Evolutionary conservation across 257 asterid species (phyloP).

Genomic region (Salvia rosmarinus): DNA sequence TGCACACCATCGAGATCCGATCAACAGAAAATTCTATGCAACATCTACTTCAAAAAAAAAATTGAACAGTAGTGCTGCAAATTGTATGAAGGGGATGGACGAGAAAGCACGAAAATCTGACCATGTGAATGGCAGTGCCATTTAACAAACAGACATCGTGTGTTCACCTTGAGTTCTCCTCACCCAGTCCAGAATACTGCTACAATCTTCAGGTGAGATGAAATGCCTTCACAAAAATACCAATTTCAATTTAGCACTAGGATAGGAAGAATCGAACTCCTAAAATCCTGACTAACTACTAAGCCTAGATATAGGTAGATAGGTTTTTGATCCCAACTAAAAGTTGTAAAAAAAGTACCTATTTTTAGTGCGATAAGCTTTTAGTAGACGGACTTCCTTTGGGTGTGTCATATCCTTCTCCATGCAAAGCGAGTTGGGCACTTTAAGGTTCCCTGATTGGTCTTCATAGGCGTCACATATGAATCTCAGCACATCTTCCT

Average conservation of each 20-base stretch:
- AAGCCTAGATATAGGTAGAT: not conserved
- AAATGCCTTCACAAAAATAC: constrained; percentile 62
- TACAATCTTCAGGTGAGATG: constrained; percentile 59
- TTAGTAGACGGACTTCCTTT: constrained; percentile 54
- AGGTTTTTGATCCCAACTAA: not conserved
- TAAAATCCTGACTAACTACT: not conserved
- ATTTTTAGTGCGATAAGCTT: constrained; percentile 73
- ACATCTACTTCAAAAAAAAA: not conserved
- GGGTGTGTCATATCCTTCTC: constrained; percentile 58
- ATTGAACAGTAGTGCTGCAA: not conserved
- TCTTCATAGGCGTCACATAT: constrained; percentile 65
- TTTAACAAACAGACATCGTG: constrained; percentile 32
- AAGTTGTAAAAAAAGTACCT: constrained; percentile 44
- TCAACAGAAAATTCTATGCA: not conserved
- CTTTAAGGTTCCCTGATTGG: constrained; percentile 49
- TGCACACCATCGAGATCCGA: no score
- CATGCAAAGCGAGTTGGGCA: constrained; percentile 79
- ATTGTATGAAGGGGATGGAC: not conserved
- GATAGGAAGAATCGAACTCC: not conserved
- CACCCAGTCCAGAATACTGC: constrained; percentile 74
- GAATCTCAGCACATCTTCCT: constrained; percentile 78
- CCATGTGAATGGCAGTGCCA: not conserved
- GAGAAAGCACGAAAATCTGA: not conserved
- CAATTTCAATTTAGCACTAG: constrained; percentile 13
- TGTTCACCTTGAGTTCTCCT: constrained; percentile 48